A percentile compares a stretch with the other conserved stretches of the same genome.
These are phyloP conservation scores for Karstenula rhodostoma DNA, from an alignment of 2,329 filamentous ascomycete genomes.

Conservation along the genomic window DNA sequence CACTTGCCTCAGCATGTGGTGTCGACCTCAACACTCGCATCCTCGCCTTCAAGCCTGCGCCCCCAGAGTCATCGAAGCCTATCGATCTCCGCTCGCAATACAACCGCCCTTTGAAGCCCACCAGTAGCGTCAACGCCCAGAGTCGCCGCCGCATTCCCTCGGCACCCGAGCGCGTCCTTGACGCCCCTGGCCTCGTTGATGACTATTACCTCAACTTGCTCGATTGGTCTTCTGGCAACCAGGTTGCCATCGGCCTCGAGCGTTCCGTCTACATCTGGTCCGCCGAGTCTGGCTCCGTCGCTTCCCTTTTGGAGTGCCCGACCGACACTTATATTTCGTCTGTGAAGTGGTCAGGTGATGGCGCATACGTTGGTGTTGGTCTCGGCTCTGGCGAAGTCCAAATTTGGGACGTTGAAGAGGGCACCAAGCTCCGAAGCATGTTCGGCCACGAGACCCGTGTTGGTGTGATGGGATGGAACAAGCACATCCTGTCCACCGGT, in stretches of 20 bases:
- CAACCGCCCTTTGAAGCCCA: constrained; percentile 90
- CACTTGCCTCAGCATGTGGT: constrained; percentile 87
- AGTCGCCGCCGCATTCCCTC: constrained; percentile 92
- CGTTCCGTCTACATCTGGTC: constrained; percentile 99
- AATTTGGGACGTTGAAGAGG: constrained; percentile 98
- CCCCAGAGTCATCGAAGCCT: constrained; percentile 97
- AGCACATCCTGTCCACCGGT: constrained; percentile 94
- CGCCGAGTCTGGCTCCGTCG: constrained; percentile 88
- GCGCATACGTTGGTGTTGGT: constrained; percentile 94
- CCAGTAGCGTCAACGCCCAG: constrained; percentile 77
- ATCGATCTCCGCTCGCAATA: constrained; percentile 98
- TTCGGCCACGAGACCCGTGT: constrained; percentile 96
- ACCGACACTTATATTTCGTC: constrained; percentile 96
- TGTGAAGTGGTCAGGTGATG: constrained; percentile 98
- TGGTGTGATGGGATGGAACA: constrained; percentile 98
- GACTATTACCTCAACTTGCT: constrained; percentile 99
- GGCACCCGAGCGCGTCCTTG: constrained; percentile 92
- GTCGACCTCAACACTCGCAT: constrained; percentile 95
- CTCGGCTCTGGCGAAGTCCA: constrained; percentile 96
- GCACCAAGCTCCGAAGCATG: constrained; percentile 97
- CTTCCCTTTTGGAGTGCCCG: constrained; percentile 84
- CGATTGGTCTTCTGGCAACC: constrained; percentile 97
- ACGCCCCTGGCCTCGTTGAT: constrained; percentile 93
- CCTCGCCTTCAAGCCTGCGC: constrained; percentile 95
- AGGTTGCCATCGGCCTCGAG: constrained; percentile 96